phyloP scores from a whole-genome alignment of 495 filamentous ascomycete genomes.

The Penicillium lividum region DNA sequence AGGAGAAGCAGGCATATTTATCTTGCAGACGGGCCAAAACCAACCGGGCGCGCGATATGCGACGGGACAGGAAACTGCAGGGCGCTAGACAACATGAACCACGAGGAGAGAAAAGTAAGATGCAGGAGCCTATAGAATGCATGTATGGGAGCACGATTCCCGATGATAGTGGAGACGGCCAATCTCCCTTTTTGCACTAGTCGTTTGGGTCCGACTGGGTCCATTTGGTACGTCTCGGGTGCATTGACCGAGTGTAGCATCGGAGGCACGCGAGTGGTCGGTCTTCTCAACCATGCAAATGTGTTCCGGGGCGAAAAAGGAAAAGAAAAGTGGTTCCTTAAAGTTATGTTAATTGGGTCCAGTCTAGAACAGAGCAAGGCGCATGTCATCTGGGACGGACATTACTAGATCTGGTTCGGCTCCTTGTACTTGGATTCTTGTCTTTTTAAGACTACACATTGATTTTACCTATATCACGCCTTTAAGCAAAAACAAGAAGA shows the following conservation, averaged over 20 bases:
- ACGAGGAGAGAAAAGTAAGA: background rate
- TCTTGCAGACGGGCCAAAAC: background rate
- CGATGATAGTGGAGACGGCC: constrained; percentile 10
- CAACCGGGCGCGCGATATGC: background rate
- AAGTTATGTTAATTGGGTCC: background rate
- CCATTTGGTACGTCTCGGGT: constrained; percentile 1
- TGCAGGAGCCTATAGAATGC: constrained; percentile 13
- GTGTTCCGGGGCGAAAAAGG: background rate
- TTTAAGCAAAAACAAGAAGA: constrained; percentile 1
- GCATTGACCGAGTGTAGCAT: constrained; percentile 4
- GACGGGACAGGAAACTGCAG: constrained; percentile 4
- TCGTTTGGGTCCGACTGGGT: background rate
- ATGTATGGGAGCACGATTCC: constrained; percentile 15
- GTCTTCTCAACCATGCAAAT: background rate
- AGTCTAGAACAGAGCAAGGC: constrained; percentile 8
- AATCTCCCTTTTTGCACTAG: constrained; percentile 14
- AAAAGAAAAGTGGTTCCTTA: background rate
- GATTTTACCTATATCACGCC: too few relatives aligned
- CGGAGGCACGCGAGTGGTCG: constrained; percentile 2
- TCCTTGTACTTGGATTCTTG: too few relatives aligned
- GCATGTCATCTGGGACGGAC: constrained; percentile 6
- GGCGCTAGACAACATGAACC: constrained; percentile 3
- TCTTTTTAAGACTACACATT: background rate
- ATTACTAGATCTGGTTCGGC: background rate
- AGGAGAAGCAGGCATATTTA: constrained; percentile 6